Evolutionary conservation across 148 eudicot genomes (phyloP).

Genomic region (Selenicereus undatus): DNA sequence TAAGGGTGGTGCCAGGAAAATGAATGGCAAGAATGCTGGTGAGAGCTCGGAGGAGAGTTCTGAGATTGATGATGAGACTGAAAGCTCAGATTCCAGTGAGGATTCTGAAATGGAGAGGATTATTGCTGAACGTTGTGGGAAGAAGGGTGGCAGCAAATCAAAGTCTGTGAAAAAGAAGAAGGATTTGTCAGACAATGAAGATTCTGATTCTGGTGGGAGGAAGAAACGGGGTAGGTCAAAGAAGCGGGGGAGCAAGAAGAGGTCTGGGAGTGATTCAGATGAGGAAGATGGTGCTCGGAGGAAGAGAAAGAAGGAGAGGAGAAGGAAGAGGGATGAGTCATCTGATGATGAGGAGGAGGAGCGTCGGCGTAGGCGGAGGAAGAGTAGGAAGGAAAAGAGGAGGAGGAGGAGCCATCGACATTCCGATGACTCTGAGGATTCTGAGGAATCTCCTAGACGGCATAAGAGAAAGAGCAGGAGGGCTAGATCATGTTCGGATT

Average conservation of each 20-base stretch:
- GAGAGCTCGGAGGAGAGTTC: constrained; percentile 64
- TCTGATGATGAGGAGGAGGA: constrained; percentile 58
- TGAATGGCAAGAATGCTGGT: constrained; percentile 31
- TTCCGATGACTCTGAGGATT: constrained; percentile 49
- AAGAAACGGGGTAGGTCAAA: constrained; percentile 59
- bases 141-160: constrained; percentile 43
- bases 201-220: constrained; percentile 38
- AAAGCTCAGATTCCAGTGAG: constrained; percentile 77
- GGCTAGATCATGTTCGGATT: constrained; percentile 47
- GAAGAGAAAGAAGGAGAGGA: constrained; percentile 44
- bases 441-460: constrained; percentile 42
- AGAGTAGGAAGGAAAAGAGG: constrained; percentile 67
- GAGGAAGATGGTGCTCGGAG: constrained; percentile 39
- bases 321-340: constrained; percentile 54
- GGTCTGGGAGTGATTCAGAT: constrained; percentile 40
- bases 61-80: constrained; percentile 62
- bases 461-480: constrained; percentile 69
- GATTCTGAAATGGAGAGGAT: constrained; percentile 87
- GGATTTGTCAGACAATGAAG: constrained; percentile 42
- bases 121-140: constrained; percentile 58
- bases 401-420: constrained; percentile 72
- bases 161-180: constrained; percentile 43
- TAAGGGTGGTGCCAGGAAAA: constrained; percentile 51
- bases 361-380: constrained; percentile 45
- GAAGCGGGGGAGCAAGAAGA: constrained; percentile 53